Percentiles rank a stretch among this genome's conserved stretches.
Evolutionary conservation across 1,139 yeast genomes (phyloP).

Genomic region (Magnusiomyces tetraspermus): DNA sequence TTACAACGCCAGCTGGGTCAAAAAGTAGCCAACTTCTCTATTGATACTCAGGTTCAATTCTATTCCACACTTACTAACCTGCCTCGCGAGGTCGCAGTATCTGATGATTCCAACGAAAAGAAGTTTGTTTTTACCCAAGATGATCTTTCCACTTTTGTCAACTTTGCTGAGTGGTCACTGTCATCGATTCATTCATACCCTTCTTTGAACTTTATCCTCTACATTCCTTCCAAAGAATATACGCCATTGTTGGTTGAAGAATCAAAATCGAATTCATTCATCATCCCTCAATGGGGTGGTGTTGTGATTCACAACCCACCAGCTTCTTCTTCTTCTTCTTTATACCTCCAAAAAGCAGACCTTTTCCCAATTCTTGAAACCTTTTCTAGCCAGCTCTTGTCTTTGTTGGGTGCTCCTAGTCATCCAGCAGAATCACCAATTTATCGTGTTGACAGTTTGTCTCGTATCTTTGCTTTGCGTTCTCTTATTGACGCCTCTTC

Average conservation of each 20-base stretch:
- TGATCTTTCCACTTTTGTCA: slow-evolving; percentile 61
- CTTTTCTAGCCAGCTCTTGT: slow-evolving; percentile 67
- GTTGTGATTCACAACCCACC: slow-evolving; percentile 27
- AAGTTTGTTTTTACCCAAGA: slow-evolving; percentile 22
- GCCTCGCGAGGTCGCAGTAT: slow-evolving; percentile 18
- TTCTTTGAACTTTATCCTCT: slow-evolving; percentile 59
- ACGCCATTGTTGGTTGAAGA: slow-evolving; percentile 37
- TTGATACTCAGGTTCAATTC: slow-evolving; percentile 73
- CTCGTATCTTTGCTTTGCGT: slow-evolving; percentile 47
- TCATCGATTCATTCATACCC: slow-evolving; percentile 42
- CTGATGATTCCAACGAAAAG: slow-evolving; percentile 11
- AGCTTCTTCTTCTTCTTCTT: neutral
- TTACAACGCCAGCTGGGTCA: slow-evolving; percentile 37
- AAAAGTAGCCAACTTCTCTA: slow-evolving; percentile 57
- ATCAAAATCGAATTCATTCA: slow-evolving; percentile 54
- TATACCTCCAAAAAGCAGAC: slow-evolving; percentile 36
- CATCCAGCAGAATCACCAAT: slow-evolving; percentile 44
- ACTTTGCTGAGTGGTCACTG: slow-evolving; percentile 71
- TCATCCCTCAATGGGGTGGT: slow-evolving; percentile 91
- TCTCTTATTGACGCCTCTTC: slow-evolving; percentile 45
- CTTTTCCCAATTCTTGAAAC: slow-evolving; percentile 53
- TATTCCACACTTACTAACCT: slow-evolving; percentile 40
- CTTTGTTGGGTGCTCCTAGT: slow-evolving; percentile 58
- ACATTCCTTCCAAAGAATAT: slow-evolving; percentile 45
- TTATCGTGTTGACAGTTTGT: slow-evolving; percentile 56